Conservation (phyloP, 257 asterid species). For the Gynochthodes officinalis region DNA sequence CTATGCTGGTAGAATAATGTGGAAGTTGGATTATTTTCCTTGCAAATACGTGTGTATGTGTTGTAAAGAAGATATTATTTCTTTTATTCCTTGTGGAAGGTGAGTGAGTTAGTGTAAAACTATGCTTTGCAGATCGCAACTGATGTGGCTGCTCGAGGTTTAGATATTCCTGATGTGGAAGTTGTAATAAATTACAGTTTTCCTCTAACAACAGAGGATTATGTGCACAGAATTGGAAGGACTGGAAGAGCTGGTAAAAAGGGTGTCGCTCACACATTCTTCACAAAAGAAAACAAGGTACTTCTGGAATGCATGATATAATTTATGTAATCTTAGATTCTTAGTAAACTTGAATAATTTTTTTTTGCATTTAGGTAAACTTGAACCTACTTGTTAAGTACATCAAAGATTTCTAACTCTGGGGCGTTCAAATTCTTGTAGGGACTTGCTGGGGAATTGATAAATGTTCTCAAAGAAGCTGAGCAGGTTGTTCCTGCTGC, state of each 20-base stretch:
- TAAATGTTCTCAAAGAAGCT: constrained; percentile 94
- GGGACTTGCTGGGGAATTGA: constrained; percentile 92
- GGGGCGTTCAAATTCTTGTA: constrained; percentile 13
- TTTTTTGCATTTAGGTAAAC: too few species aligned
- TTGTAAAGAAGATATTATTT: too few species aligned
- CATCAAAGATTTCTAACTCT: constrained; percentile 2
- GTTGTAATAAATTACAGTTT: constrained; percentile 95
- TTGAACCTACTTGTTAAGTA: not conserved
- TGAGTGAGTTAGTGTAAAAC: not conserved
- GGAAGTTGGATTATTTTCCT: too few species aligned
- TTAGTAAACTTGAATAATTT: too few species aligned
- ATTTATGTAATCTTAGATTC: not conserved
- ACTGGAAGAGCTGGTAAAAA: constrained; percentile 99
- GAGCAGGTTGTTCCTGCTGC: constrained; percentile 78
- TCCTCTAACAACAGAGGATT: constrained; percentile 96
- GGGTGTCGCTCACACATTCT: constrained; percentile 99
- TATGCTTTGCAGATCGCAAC: constrained; percentile 79
- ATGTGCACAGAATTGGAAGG: constrained; percentile 96
- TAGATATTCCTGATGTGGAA: constrained; percentile 96
- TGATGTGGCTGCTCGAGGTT: constrained; percentile 97
- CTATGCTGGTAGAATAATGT: too few species aligned
- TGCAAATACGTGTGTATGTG: too few species aligned
- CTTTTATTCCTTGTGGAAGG: not conserved
- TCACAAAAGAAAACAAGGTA: constrained; percentile 94
- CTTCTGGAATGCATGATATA: not conserved